Evolutionary conservation across 208 protist genomes (phyloP), one percentile per base, ranked within the genome.

Genomic region (Crithidia thermophila): DNA sequence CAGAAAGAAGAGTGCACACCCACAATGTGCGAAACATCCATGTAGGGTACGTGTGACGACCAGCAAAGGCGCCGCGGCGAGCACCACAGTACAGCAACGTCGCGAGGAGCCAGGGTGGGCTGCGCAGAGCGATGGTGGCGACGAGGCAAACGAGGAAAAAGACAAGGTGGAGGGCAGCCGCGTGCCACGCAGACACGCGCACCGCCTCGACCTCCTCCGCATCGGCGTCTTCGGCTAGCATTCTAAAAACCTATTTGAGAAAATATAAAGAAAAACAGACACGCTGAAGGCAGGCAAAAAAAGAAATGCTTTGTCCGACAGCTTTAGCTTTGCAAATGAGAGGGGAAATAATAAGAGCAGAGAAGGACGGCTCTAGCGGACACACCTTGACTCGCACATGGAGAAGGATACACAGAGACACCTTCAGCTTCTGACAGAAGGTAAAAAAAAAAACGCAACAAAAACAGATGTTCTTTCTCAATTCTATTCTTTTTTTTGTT

Each of bases 21-120:
- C 46, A 42, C 21, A 68, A 13, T 3, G 16, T 4, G 28, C 10
- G 11, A 59, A 59, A 75, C 40, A 75, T 37, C 21, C 20, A 52
- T 21, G 11, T 14, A 25, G 60, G 53, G 33, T 67, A 50, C 43
- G 64, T 31, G 11, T 34, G 39, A 16, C 40, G 43, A 0, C 68
- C 68, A 8, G 51, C 1, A 21, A 75, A 42, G 10, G 68, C 34
- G 16, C 21, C 30, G 37, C 53, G 68, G 21, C 57, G 42, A 3
- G 0, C 27, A 16, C 59, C 46, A 36, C 68, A 68, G 36, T 68
- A 75, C 8, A 58, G 31, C 1, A 75, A 34, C 1, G 36, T 20
- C 5, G 50, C 39, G 1, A 75, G 28, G 10, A 75, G 53, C 68
- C 68, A 75, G 20, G 57, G 16, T 1, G 68, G 68, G 25, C 53